Evolutionary conservation across 805 yeast genomes (phyloP), one percentile per base, ranked within the genome.

Genomic region (Soucietia sequanensis): DNA sequence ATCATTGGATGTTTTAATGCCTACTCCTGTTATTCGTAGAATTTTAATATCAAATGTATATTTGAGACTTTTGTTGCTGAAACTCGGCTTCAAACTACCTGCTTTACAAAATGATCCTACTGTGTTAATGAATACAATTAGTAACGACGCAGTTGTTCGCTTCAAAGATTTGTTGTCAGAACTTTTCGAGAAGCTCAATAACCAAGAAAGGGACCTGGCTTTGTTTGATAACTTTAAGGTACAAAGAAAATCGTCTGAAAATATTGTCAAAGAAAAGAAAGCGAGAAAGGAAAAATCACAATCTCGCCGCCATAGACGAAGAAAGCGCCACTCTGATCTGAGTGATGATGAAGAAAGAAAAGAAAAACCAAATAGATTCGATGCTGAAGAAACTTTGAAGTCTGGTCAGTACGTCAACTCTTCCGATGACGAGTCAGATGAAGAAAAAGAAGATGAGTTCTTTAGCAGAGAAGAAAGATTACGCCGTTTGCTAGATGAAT

Each of bases 371-470:
- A 19, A 12, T 6, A 29, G 31, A 29, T 19, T 18, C 14, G 17
- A 27, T 14, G 18, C 24, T 16, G 38, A 39, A 30, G 46, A 36
- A 4, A 43, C 47, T 5, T 48, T 58, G 33, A 65, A 72, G 28
- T 81, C 88, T 1, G 59, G 80, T 4, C 79, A 73, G 36, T 73
- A 58, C 43, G 72, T 82, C 30, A 64, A 64, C 33, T 81, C 74
- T 34, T 78, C 85, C 2, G 88, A 81, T 50, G 85, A 80, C 47
- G 80, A 72, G 8, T 67, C 76, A 4, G 86, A 80, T 47, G 77
- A 68, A 10, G 86, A 78, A 30, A 64, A 65, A 26, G 76, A 71
- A 33, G 51, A 48, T 3, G 67, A 47, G 20, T 82, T 82, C 49
- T 82, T 75, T 50, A 78, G 58, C 27, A 68, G 76, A 38, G 90